Conservation (phyloP, 345 rosid genomes). For the Lepidium africanum region DNA sequence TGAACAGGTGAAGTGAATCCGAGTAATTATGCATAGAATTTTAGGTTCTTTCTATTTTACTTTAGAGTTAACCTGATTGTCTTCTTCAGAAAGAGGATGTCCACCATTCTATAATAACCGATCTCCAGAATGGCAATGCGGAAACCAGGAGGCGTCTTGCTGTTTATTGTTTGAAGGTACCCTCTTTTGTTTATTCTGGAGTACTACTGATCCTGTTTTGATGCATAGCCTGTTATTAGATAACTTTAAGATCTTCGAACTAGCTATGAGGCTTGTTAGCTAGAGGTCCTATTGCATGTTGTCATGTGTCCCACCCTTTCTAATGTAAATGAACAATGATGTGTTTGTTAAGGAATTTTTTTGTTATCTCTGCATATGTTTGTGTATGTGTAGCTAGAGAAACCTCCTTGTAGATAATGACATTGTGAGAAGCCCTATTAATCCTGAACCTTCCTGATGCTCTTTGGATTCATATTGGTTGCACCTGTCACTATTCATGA, state of each 20-base stretch:
- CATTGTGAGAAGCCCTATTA: neutral
- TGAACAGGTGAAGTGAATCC: slow-evolving; percentile 78
- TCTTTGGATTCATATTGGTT: neutral
- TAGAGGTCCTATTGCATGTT: slow-evolving; percentile 8
- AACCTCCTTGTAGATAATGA: neutral
- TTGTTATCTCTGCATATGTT: neutral
- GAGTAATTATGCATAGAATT: neutral
- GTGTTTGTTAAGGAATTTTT: neutral
- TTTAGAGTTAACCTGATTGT: slow-evolving; percentile 1
- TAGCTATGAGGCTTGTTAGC: slow-evolving; percentile 4
- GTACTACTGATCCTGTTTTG: neutral
- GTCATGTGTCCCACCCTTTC: neutral
- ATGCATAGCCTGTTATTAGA: slow-evolving; percentile 1
- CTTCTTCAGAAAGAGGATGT: slow-evolving; percentile 89
- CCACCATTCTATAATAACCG: slow-evolving; percentile 96
- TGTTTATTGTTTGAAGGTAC: slow-evolving; percentile 94
- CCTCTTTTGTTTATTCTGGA: slow-evolving; percentile 6
- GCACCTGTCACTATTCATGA: neutral
- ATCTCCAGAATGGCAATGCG: slow-evolving; percentile 97
- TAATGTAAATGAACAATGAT: neutral
- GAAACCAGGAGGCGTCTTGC: slow-evolving; percentile 99
- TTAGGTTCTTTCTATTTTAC: neutral
- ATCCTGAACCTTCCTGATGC: neutral
- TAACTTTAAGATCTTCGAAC: neutral
- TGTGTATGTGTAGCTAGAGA: neutral